Evolutionary conservation across 768 basidiomycete genomes (phyloP).

Genomic region (Hygrophorus pudorinus): DNA sequence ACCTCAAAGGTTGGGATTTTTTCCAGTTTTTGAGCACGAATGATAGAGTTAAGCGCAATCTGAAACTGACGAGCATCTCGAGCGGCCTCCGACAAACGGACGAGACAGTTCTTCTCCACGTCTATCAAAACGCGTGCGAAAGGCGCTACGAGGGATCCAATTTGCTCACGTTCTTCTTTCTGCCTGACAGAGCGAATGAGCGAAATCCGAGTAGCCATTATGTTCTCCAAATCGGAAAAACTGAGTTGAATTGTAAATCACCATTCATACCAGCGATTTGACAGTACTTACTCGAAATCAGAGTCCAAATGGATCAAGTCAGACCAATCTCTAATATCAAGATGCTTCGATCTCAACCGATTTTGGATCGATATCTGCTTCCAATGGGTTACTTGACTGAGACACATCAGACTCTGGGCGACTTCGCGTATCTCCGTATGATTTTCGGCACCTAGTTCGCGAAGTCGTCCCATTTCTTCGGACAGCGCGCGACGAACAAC

Average conservation of each 20-base stretch:
- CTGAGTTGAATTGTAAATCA: conserved; percentile 26
- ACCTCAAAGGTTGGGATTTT: conserved; percentile 35
- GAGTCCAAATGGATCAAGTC: conserved; percentile 38
- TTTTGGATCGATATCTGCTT: conserved; percentile 25
- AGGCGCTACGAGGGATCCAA: conserved; percentile 59
- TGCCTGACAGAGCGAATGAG: conserved; percentile 64
- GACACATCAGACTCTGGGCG: conserved; percentile 65
- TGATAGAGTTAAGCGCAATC: conserved; percentile 77
- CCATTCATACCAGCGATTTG: neutral
- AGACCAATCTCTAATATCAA: conserved; percentile 26
- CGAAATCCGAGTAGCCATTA: conserved; percentile 75
- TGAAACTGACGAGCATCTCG: conserved; percentile 60
- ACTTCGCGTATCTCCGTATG: conserved; percentile 65
- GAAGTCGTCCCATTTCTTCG: conserved; percentile 56
- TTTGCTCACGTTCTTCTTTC: conserved; percentile 64
- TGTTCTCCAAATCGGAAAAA: conserved; percentile 63
- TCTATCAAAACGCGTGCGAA: conserved; percentile 40
- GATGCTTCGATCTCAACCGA: conserved; percentile 21
- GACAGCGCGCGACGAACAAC: conserved; percentile 41
- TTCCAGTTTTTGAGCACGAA: conserved; percentile 62
- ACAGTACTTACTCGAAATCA: conserved; percentile 55
- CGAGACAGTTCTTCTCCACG: conserved; percentile 60
- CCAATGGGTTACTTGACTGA: conserved; percentile 71
- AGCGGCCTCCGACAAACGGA: conserved; percentile 64
- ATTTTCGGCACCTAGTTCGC: conserved; percentile 64